A percentile compares a stretch with the other conserved stretches of the same genome.
phyloP scores from a whole-genome alignment of 345 rosid genomes.

The Barbarea vulgaris region DNA sequence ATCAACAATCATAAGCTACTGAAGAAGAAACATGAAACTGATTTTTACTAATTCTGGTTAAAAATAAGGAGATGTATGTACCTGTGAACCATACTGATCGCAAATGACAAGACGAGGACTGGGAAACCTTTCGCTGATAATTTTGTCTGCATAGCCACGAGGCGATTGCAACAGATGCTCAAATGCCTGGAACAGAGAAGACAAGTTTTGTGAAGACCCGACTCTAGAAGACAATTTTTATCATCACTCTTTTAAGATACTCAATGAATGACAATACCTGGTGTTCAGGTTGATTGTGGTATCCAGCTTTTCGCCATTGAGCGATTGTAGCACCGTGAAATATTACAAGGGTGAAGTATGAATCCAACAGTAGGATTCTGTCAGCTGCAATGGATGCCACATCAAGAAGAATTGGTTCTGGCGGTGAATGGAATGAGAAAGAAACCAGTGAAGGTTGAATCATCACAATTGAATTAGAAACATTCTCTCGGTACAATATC shows the following conservation, averaged over 20 bases:
- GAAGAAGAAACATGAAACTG: constrained; percentile 4
- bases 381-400: constrained; percentile 91
- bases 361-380: constrained; percentile 80
- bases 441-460: constrained; percentile 95
- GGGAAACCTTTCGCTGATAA: constrained; percentile 88
- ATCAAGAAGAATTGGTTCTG: constrained; percentile 87
- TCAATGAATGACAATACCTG: constrained; percentile 55
- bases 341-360: constrained; percentile 81
- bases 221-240: neutral
- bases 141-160: constrained; percentile 57
- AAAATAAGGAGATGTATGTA: constrained; percentile 27
- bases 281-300: constrained; percentile 89
- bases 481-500: constrained; percentile 86
- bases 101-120: constrained; percentile 88
- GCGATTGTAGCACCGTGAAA: constrained; percentile 93
- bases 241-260: neutral
- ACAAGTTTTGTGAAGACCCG: neutral
- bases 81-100: constrained; percentile 99
- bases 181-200: constrained; percentile 62
- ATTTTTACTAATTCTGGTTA: neutral
- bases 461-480: constrained; percentile 89
- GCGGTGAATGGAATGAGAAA: constrained; percentile 83
- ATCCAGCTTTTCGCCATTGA: constrained; percentile 96
- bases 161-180: constrained; percentile 79
- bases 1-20: neutral